Evolutionary conservation across 176 grass and related monocot species (phyloP).

Genomic region (Zea luxurians): DNA sequence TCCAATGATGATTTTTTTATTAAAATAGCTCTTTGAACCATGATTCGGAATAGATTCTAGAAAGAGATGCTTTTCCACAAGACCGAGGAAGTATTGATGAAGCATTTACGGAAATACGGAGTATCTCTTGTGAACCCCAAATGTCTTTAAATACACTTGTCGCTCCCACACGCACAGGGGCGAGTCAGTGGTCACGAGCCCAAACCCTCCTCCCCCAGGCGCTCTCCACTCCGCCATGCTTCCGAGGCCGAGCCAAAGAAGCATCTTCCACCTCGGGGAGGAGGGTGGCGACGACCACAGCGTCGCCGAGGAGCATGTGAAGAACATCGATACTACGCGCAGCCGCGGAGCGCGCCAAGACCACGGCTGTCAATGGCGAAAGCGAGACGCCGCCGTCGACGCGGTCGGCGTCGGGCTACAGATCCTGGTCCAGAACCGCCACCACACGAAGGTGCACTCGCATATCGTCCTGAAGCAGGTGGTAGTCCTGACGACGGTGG

Average conservation of each 20-base stretch:
- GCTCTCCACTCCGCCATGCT: conserved; percentile 46
- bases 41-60: too few relatives aligned
- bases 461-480: conserved; percentile 64
- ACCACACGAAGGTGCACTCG: neutral
- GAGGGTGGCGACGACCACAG: conserved; percentile 44
- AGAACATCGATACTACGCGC: neutral
- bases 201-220: neutral
- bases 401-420: conserved; percentile 54
- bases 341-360: neutral
- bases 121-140: too few relatives aligned
- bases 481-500: conserved; percentile 36
- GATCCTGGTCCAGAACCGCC: conserved; percentile 49
- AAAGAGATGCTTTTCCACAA: too few relatives aligned
- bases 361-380: neutral
- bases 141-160: too few relatives aligned
- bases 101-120: too few relatives aligned
- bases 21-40: too few relatives aligned
- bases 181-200: too few relatives aligned
- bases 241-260: conserved; percentile 47
- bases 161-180: too few relatives aligned
- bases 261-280: conserved; percentile 83
- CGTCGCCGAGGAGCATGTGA: neutral
- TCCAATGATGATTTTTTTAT: too few relatives aligned
- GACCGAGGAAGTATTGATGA: too few relatives aligned
- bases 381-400: neutral